phyloP scores from a whole-genome alignment of 306 rosid species.

The Trichosanthes cucumerina region DNA sequence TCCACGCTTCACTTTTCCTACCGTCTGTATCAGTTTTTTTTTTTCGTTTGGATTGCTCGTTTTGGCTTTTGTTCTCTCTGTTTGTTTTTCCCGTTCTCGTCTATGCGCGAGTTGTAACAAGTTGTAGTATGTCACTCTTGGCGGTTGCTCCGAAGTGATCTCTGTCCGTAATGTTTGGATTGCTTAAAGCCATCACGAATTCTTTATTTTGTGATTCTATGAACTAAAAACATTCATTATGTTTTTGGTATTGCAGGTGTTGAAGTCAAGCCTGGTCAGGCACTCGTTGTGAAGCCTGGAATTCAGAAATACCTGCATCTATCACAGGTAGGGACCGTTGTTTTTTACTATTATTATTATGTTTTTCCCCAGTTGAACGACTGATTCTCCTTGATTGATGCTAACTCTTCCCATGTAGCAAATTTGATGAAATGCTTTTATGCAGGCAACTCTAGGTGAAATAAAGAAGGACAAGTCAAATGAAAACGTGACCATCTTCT shows the following conservation, averaged over 20 bases:
- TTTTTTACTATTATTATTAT: background rate
- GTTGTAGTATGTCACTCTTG: background rate
- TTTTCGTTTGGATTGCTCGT: background rate
- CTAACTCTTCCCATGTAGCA: background rate
- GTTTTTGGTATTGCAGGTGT: conserved; percentile 32
- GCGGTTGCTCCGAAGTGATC: no score
- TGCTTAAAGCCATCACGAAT: background rate
- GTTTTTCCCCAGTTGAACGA: background rate
- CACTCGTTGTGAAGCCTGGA: conserved; percentile 29
- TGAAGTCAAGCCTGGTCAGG: conserved; percentile 78
- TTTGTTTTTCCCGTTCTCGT: background rate
- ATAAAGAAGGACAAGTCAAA: conserved; percentile 40
- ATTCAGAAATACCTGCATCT: conserved; percentile 38
- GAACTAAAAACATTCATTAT: background rate
- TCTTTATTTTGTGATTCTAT: background rate
- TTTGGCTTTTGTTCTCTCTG: no score
- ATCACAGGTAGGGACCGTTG: conserved; percentile 51
- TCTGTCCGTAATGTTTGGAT: background rate
- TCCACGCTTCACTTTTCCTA: background rate
- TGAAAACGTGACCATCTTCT: conserved; percentile 31
- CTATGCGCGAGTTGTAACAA: background rate
- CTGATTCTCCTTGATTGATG: background rate
- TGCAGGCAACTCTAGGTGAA: conserved; percentile 73
- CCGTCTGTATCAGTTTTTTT: background rate
- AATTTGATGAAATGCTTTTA: background rate